Conservation (phyloP, 2,329 filamentous ascomycete species). For the Sclerotinia glacialis region DNA sequence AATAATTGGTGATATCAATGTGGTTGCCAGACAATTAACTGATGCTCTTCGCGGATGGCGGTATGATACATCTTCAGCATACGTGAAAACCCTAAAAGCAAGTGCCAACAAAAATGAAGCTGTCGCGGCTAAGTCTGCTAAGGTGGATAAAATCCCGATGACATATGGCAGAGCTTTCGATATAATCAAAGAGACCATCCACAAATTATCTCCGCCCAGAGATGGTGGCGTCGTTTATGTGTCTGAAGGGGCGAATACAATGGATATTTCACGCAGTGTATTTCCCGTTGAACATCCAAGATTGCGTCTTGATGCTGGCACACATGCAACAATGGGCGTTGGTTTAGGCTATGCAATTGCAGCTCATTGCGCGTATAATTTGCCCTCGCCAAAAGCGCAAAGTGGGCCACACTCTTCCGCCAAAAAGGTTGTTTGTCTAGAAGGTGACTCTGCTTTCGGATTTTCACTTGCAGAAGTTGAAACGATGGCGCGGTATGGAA, state of each 20-base stretch:
- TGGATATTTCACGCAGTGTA: constrained; percentile 57
- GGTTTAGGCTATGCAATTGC: constrained; percentile 57
- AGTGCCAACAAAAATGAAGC: constrained; percentile 48
- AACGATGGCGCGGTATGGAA: constrained; percentile 53
- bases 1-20: constrained; percentile 51
- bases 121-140: constrained; percentile 45
- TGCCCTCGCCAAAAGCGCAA: constrained; percentile 40
- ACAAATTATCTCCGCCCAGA: constrained; percentile 45
- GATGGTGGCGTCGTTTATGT: constrained; percentile 53
- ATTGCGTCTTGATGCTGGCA: constrained; percentile 55
- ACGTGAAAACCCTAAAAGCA: constrained; percentile 39
- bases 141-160: constrained; percentile 44
- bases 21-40: constrained; percentile 49
- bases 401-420: constrained; percentile 32
- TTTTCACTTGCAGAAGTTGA: constrained; percentile 56
- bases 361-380: constrained; percentile 54
- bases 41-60: constrained; percentile 45
- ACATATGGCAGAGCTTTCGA: constrained; percentile 52
- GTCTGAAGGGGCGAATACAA: constrained; percentile 58
- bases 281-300: constrained; percentile 55
- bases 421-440: constrained; percentile 56
- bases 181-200: constrained; percentile 50
- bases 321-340: constrained; percentile 59
- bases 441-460: constrained; percentile 56
- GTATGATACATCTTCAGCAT: constrained; percentile 42